Percentiles rank a stretch among this genome's conserved stretches.
These are phyloP conservation scores for Ceraceosorus bombacis DNA, from an alignment of 1,284 basidiomycete species.

Conservation along the genomic window DNA sequence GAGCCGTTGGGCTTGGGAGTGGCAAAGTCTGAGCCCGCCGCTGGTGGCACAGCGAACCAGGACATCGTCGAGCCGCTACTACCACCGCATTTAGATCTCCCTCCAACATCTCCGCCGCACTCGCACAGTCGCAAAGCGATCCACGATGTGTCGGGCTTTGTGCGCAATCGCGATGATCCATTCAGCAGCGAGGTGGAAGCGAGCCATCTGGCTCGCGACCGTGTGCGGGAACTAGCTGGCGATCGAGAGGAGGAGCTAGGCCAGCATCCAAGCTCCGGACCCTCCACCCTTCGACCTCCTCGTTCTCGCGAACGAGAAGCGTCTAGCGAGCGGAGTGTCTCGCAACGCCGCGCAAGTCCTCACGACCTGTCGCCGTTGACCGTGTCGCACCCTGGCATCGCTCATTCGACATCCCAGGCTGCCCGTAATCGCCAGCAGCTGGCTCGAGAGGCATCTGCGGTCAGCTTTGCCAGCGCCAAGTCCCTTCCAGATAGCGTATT, in stretches of 20 bases:
- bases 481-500: slow-evolving; percentile 15
- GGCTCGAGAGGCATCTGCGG: slow-evolving; percentile 18
- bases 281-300: slow-evolving; percentile 1
- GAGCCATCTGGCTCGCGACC: not conserved
- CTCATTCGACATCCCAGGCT: not conserved
- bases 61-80: slow-evolving; percentile 4
- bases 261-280: not conserved
- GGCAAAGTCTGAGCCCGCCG: not conserved
- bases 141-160: not conserved
- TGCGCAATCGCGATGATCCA: not conserved
- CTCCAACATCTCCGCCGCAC: not conserved
- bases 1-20: slow-evolving; percentile 7
- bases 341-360: not conserved
- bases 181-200: not conserved
- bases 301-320: not conserved
- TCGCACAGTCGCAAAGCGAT: slow-evolving; percentile 9
- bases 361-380: not conserved
- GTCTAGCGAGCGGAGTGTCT: not conserved
- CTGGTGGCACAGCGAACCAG: not conserved
- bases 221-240: no score
- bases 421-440: slow-evolving; percentile 9
- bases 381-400: not conserved
- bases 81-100: not conserved
- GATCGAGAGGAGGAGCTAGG: no score
- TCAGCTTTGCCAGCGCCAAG: slow-evolving; percentile 23